These are phyloP conservation scores for Oligophagozyma castellii DNA, from an alignment of 1,139 yeast genomes.

Conservation along the genomic window DNA sequence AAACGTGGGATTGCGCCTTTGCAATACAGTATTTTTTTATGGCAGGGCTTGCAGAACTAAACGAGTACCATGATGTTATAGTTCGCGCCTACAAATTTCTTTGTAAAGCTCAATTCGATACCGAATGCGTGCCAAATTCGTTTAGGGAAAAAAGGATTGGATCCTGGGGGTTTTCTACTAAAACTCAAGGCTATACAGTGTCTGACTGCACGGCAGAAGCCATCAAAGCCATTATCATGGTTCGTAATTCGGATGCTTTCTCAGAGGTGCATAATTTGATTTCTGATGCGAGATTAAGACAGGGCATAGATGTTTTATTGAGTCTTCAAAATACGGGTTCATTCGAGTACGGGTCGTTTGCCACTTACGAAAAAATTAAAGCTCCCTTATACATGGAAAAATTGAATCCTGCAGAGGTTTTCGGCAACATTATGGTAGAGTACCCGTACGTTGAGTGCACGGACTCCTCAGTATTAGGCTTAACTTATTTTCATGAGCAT, in stretches of 20 bases:
- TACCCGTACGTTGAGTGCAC: conserved; percentile 98
- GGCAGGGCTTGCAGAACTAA: conserved; percentile 65
- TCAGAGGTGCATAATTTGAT: conserved; percentile 38
- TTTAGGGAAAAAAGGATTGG: conserved; percentile 78
- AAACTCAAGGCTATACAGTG: conserved; percentile 91
- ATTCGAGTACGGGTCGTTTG: conserved; percentile 82
- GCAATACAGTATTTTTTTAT: conserved; percentile 69
- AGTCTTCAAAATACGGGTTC: conserved; percentile 62
- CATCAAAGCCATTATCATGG: conserved; percentile 86
- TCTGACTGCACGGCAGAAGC: conserved; percentile 98
- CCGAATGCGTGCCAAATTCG: conserved; percentile 64
- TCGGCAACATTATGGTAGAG: conserved; percentile 96
- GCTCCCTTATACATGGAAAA: conserved; percentile 66
- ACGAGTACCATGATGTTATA: conserved; percentile 52
- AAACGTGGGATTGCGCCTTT: conserved; percentile 94
- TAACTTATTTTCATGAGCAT: conserved; percentile 59
- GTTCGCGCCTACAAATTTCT: conserved; percentile 56
- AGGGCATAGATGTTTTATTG: conserved; percentile 61
- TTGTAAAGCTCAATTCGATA: conserved; percentile 71
- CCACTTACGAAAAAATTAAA: conserved; percentile 79
- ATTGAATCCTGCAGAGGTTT: conserved; percentile 93
- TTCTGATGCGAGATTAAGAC: conserved; percentile 38
- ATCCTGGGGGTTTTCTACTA: conserved; percentile 96
- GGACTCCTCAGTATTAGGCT: conserved; percentile 83
- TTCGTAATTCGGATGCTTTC: conserved; percentile 48